A percentile compares a stretch with the other conserved stretches of the same genome.
phyloP scores from a whole-genome alignment of 2,329 filamentous ascomycete genomes.

The Didymella exigua region DNA sequence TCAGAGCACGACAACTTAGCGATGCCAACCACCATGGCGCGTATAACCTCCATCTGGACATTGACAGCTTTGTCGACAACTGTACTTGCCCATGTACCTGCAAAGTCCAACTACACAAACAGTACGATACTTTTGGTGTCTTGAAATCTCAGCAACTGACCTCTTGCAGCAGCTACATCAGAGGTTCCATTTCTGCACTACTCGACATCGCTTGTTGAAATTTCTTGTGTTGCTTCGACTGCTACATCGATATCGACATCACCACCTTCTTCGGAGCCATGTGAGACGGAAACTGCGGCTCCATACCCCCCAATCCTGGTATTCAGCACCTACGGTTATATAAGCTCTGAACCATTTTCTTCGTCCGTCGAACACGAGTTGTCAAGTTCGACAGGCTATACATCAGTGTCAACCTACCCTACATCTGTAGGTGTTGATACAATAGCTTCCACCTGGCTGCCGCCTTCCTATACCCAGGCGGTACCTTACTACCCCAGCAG shows the following conservation, averaged over 20 bases:
- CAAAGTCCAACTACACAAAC: constrained; percentile 21
- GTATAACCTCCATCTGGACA: constrained; percentile 20
- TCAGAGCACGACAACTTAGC: constrained; percentile 17
- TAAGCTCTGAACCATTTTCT: not conserved
- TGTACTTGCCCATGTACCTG: constrained; percentile 17
- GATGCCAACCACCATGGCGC: constrained; percentile 24
- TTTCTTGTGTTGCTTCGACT: not conserved
- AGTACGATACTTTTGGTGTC: constrained; percentile 1
- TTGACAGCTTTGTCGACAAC: constrained; percentile 24
- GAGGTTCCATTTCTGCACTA: constrained; percentile 22
- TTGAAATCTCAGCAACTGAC: constrained; percentile 5
- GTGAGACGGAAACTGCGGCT: constrained; percentile 9
- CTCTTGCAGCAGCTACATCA: constrained; percentile 15
- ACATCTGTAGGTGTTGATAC: constrained; percentile 3
- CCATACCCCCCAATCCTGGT: not conserved
- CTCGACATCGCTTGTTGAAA: constrained; percentile 2
- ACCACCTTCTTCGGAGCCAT: constrained; percentile 14
- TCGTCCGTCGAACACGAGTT: not conserved
- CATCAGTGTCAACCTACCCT: not conserved
- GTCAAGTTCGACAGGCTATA: not conserved
- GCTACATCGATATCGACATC: constrained; percentile 3
- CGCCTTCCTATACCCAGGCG: constrained; percentile 9
- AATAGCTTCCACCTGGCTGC: constrained; percentile 15
- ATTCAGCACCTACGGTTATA: not conserved
- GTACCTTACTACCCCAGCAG: constrained; percentile 9